These are phyloP conservation scores for Penicillium decumbens DNA, from an alignment of 2,329 filamentous ascomycete species.

Conservation along the genomic window DNA sequence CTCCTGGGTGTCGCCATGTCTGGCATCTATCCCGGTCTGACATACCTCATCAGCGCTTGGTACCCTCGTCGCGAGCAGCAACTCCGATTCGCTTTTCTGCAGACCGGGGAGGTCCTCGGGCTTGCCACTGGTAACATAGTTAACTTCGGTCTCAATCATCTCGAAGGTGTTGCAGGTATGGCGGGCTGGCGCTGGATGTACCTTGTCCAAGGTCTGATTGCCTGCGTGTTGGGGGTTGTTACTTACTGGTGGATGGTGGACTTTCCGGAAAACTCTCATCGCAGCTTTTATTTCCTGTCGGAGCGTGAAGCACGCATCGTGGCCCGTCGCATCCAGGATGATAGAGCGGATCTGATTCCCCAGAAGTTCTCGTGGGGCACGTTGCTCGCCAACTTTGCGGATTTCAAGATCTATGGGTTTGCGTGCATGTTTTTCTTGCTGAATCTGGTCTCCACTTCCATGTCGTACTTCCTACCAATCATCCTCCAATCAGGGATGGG, in stretches of 20 bases:
- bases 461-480: constrained; percentile 64
- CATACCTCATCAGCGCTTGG: constrained; percentile 51
- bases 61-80: constrained; percentile 63
- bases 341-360: constrained; percentile 56
- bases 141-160: constrained; percentile 64
- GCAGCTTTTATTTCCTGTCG: constrained; percentile 56
- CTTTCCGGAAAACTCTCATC: constrained; percentile 59
- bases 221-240: constrained; percentile 54
- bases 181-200: constrained; percentile 68
- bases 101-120: constrained; percentile 61
- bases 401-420: constrained; percentile 62
- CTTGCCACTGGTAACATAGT: constrained; percentile 63
- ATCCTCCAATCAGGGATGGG: constrained; percentile 53
- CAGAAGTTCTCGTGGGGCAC: constrained; percentile 55
- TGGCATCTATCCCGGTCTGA: constrained; percentile 45
- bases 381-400: constrained; percentile 54
- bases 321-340: constrained; percentile 54
- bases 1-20: constrained; percentile 61
- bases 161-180: constrained; percentile 54
- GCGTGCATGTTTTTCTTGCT: constrained; percentile 59
- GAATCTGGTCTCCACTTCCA: constrained; percentile 61
- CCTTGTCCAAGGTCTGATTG: constrained; percentile 60
- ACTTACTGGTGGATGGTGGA: constrained; percentile 69
- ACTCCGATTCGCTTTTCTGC: constrained; percentile 60
- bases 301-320: constrained; percentile 54